phyloP scores from a whole-genome alignment of 768 basidiomycete genomes.

The Chlorophyllum brunneum region DNA sequence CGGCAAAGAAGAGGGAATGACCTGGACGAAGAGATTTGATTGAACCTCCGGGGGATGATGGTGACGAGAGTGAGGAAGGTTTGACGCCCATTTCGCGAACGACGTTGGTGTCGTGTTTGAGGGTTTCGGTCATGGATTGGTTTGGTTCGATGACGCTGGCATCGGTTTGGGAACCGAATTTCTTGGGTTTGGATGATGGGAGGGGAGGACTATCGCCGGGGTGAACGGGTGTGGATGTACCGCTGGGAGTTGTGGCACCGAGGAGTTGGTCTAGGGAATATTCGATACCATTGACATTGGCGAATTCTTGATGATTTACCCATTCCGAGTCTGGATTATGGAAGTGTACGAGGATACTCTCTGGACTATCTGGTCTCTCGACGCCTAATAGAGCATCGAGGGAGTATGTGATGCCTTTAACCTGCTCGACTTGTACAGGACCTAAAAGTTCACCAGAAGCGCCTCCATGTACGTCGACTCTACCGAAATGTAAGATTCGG shows the following conservation, averaged over 20 bases:
- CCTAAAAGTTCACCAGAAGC: background rate
- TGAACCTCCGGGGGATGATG: too few species aligned
- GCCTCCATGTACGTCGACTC: conserved; percentile 59
- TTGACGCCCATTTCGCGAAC: conserved; percentile 66
- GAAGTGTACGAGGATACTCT: conserved; percentile 32
- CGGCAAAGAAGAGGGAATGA: conserved; percentile 85
- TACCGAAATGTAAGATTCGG: conserved; percentile 86
- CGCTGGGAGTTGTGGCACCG: conserved; percentile 39
- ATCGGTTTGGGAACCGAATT: conserved; percentile 68
- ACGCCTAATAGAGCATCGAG: conserved; percentile 89
- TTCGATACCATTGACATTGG: conserved; percentile 94
- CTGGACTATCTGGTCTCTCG: conserved; percentile 46
- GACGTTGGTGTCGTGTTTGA: conserved; percentile 68
- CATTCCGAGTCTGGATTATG: conserved; percentile 47
- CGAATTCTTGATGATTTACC: conserved; percentile 87
- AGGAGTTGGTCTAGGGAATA: conserved; percentile 91
- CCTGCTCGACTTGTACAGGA: conserved; percentile 71
- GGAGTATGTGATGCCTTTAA: conserved; percentile 97
- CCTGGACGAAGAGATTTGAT: conserved; percentile 60
- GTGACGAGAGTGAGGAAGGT: conserved; percentile 23
- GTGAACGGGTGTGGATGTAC: conserved; percentile 7
- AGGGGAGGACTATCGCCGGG: conserved; percentile 17
- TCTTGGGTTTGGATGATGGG: conserved; percentile 42
- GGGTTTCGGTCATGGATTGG: conserved; percentile 46
- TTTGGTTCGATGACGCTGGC: conserved; percentile 68